Base-by-base conservation (phyloP, 1,139 yeast genomes). In the Pneumocystis oryctolagi region DNA sequence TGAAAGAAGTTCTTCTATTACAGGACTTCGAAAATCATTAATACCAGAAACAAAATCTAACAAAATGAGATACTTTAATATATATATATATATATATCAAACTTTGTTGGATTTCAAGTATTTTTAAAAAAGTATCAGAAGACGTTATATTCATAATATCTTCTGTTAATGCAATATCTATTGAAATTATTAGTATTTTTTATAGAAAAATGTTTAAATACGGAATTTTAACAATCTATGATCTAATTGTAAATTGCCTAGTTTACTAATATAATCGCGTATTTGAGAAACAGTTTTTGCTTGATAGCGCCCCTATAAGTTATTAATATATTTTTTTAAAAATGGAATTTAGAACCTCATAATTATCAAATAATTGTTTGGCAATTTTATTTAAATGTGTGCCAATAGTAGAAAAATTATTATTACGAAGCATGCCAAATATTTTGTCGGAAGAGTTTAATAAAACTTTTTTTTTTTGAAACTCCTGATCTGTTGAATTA, bases 341-440 rank as follows among this genome's bases (percentile, higher is more conserved):
- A 47, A 4, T 20, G 25, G 3, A 20, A n/a, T 25, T 25, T 47
- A 20, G 25, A 40, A 79, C 76, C 65, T 84, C 88, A 70, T 84
- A 87, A 69, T 85, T 84, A 6, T 77, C 76, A 72, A 89, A 95
- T 59, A 90, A 76, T 60, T 79, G 76, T 66, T 83, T 83, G 0
- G 97, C 97, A 65, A 84, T 77, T 57, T 77, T 74, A 72, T 89
- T 89, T 59, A 92, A 78, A 42, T 80, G 79, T 20, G 82, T 80
- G 1, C 97, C 97, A 53, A 90, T 85, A 25, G 84, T 79, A 1
- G 95, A 86, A 73, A 92, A 90, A 69, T 89, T 89, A 64, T 83
- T 75, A 70, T 84, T 82, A 67, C 83, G 80, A 30, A 89, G 76
- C 20, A 80, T 77, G 20, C 76, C 73, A 72, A 80, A 79, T 30